Base-by-base conservation (phyloP, 805 yeast genomes). In the Ogataea philodendri region DNA sequence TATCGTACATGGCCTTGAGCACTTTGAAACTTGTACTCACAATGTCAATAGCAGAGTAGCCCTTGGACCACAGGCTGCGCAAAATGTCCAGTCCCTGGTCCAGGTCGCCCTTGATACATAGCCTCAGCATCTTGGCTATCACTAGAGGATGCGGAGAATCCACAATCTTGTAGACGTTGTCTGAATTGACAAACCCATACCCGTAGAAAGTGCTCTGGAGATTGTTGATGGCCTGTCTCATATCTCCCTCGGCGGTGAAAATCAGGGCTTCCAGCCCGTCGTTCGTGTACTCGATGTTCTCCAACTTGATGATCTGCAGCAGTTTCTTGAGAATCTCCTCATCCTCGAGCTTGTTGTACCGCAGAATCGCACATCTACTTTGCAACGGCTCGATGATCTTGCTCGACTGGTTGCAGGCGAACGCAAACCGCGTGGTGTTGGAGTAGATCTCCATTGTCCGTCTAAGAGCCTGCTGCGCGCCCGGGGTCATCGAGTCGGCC, bases 201-300 rank as follows among this genome's bases (percentile, higher is more conserved):
- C 98, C 98, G 1, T 96, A 87, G 20, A 81, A 90, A 0, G 97
- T 88, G 53, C 95, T 81, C 57, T 93, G 98, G 41, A 93, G 59
- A 60, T 93, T 93, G 56, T 93, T 93, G 30, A 93, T 75, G 0
- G 97, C 98, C 61, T 93, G 98, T 60, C 98, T 78, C 98, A 93
- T 90, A 57, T 93, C 98, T 41, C 98, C 98, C 56, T 93, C 98
- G 0, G 96, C 94, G 0, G 97, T 82, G 63, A 93, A 93, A 10
- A 93, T 78, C 41, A 93, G 70, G 0, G 98, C 97, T 48, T 87
- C 87, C 22, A 93, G 63, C 0, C 98, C 98, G 59, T 87, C 96
- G 43, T 87, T 84, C 11, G 89, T 77, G 60, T 76, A 84, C 53
- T 86, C 68, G 9, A 90, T 84, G 27, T 77, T 58, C 58, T 93